These are phyloP conservation scores for Kwoniella mangroviensis DNA, from an alignment of 768 basidiomycete genomes.

Conservation along the genomic window DNA sequence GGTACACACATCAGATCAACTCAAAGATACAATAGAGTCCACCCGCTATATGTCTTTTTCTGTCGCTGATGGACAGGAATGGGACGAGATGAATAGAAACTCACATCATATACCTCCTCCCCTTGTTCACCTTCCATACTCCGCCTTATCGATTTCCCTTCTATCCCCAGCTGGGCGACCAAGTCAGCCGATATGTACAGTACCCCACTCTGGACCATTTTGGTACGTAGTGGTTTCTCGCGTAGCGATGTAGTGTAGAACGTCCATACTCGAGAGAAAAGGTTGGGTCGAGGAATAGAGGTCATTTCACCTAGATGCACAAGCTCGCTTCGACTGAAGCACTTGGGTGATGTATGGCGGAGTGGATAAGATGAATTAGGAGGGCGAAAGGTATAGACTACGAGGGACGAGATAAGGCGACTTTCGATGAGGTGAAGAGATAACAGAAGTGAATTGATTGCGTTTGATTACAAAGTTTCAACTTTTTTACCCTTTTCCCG, in stretches of 20 bases:
- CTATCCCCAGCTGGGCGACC: constrained; percentile 53
- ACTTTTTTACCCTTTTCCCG: neutral
- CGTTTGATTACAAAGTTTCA: neutral
- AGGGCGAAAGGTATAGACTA: neutral
- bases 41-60: too few relatives aligned
- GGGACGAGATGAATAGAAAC: neutral
- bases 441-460: neutral
- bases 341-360: neutral
- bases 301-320: constrained; percentile 8
- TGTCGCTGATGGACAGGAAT: neutral
- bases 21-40: neutral
- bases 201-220: constrained; percentile 48
- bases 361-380: neutral
- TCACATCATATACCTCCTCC: constrained; percentile 39
- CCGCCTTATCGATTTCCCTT: constrained; percentile 36
- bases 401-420: neutral
- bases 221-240: constrained; percentile 47
- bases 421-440: neutral
- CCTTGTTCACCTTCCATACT: constrained; percentile 18
- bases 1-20: neutral
- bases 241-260: constrained; percentile 31
- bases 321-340: neutral
- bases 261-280: constrained; percentile 36
- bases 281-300: constrained; percentile 9
- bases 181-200: constrained; percentile 49